These are phyloP conservation scores for Paramecium bursaria DNA, from an alignment of 73 alveolate genomes.

Conservation along the genomic window DNA sequence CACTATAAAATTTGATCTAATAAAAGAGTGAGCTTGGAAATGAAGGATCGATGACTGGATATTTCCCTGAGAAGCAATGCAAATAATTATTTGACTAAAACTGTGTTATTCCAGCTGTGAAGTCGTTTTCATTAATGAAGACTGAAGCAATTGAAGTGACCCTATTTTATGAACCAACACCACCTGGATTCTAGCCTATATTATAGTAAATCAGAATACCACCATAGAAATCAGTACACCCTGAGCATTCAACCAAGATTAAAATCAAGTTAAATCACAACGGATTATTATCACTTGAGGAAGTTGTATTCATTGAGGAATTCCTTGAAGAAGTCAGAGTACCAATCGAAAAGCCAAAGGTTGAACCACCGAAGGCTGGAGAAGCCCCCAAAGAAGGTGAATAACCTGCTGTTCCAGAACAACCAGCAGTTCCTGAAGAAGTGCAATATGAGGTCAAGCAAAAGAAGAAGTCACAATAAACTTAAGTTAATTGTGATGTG, in stretches of 20 bases:
- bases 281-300: constrained; percentile 77
- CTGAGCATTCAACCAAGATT: constrained; percentile 71
- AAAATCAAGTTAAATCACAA: constrained; percentile 75
- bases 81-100: constrained; percentile 72
- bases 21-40: constrained; percentile 71
- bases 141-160: constrained; percentile 78
- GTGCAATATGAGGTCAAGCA: constrained; percentile 74
- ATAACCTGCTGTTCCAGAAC: constrained; percentile 71
- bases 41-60: constrained; percentile 50
- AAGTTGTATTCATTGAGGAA: constrained; percentile 78
- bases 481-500: constrained; percentile 63
- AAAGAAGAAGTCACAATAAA: constrained; percentile 72
- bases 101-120: constrained; percentile 78
- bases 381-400: constrained; percentile 62
- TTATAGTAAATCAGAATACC: constrained; percentile 71
- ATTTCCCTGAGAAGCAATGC: constrained; percentile 63
- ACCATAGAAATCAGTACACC: constrained; percentile 76
- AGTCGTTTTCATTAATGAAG: constrained; percentile 76
- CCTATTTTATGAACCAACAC: constrained; percentile 72
- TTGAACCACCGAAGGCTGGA: constrained; percentile 58
- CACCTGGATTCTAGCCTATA: constrained; percentile 72
- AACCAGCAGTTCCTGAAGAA: constrained; percentile 64
- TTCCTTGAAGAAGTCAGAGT: constrained; percentile 69
- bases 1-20: constrained; percentile 61
- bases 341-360: constrained; percentile 72